Conservation (phyloP, 2,329 filamentous ascomycete genomes). For the Fusarium fujikuroi region DNA sequence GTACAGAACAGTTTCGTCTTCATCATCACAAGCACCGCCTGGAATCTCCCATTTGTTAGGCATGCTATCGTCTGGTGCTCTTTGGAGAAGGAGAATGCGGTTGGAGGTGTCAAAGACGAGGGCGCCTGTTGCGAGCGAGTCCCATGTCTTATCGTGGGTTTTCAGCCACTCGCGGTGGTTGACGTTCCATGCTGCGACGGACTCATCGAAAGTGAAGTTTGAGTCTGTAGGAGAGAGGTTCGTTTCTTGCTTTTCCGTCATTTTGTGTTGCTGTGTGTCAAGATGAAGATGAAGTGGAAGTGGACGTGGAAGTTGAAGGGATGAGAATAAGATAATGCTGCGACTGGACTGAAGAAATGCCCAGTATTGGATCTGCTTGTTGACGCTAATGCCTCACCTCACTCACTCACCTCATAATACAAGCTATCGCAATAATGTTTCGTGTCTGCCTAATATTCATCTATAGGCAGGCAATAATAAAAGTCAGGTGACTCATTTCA, state of each 20-base stretch:
- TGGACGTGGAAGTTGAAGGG: neutral
- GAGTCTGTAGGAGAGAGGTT: constrained; percentile 6
- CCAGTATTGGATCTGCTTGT: neutral
- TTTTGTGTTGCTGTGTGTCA: neutral
- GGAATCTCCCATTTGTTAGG: constrained; percentile 61
- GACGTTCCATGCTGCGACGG: constrained; percentile 40
- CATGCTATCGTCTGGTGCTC: constrained; percentile 56
- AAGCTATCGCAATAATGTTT: neutral
- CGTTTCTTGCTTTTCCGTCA: constrained; percentile 10
- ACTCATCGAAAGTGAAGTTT: constrained; percentile 40
- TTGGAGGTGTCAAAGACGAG: constrained; percentile 50
- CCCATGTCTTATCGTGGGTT: constrained; percentile 40
- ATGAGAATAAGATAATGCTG: neutral
- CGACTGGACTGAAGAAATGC: neutral
- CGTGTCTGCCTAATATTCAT: constrained; percentile 7
- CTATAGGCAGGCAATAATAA: neutral
- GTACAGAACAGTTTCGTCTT: constrained; percentile 55
- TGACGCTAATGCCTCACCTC: constrained; percentile 9
- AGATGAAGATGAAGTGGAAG: neutral
- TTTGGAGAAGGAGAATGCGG: constrained; percentile 58
- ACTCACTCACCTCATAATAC: neutral
- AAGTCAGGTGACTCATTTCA: neutral
- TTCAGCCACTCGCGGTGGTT: constrained; percentile 42
- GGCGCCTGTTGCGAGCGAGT: constrained; percentile 48
- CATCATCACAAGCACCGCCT: constrained; percentile 58